Base-by-base conservation (phyloP, 768 basidiomycete genomes). In the Tephrocybe sp. region DNA sequence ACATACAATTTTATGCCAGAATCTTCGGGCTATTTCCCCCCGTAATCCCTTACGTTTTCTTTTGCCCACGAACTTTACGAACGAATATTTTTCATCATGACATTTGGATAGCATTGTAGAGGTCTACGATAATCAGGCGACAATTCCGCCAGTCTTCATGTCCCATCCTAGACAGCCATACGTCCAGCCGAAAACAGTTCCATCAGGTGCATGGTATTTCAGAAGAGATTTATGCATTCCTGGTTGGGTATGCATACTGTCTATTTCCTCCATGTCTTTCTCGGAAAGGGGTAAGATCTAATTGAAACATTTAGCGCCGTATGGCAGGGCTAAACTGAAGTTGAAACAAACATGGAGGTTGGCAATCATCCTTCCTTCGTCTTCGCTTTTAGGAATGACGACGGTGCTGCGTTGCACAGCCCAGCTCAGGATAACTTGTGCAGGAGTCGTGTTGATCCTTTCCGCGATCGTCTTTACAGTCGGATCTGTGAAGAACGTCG, bases 361-460 rank as follows among this genome's bases (percentile, higher is more conserved):
- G 17, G 70, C 66, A 38, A 62, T 65, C 66, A 83, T 70, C 10
- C 83, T 71, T n/a, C 61, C 64, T 22, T 60, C 57, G 50, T 77
- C 58, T 63, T 80, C 78, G 34, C 72, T 78, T 69, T 87, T 87
- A 31, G 85, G 85, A 57, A 87, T 74, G 47, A 84, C 76, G 17
- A 77, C 72, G 32, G 83, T 76, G 5, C 78, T 78, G 17, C 80
- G 76, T 60, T 84, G 81, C 13, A 79, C 79, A 5, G 77, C 80
- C 86, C 86, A 87, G 55, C 79, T 72, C 14, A 87, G 67, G 23
- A 84, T 62, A 16, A 85, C 74, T 61, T 84, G 82, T 3, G 82
- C 79, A 1, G 69, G 58, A 1, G 72, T 68, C 13, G 59, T 60
- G 30, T 58, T 53, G 42, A 69, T 56, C 45, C 70, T 70, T 16